Conservation (phyloP, 805 yeast species). For the Ogataea paraovalis region DNA sequence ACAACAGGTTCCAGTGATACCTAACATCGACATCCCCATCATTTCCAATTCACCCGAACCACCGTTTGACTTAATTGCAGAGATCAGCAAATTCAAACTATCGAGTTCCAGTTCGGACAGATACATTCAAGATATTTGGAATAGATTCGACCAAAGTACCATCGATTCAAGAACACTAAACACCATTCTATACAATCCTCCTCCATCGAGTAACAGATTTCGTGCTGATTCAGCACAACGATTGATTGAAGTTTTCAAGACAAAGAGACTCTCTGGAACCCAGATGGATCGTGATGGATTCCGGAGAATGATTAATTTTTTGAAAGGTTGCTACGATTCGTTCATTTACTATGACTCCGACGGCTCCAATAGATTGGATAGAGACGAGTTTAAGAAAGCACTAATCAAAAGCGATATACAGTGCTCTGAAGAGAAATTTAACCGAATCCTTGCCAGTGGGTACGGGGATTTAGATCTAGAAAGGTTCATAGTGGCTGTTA, state of each 20-base stretch:
- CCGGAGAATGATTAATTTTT: slow-evolving; percentile 25
- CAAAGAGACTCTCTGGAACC: slow-evolving; percentile 1
- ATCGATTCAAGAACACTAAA: not conserved
- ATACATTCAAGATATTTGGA: not conserved
- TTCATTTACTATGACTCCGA: slow-evolving; percentile 29
- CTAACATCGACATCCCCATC: not conserved
- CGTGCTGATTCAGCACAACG: slow-evolving; percentile 13
- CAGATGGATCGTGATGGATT: slow-evolving; percentile 27
- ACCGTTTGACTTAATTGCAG: not conserved
- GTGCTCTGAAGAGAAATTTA: slow-evolving; percentile 22
- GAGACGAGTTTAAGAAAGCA: slow-evolving; percentile 27
- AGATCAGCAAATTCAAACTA: not conserved
- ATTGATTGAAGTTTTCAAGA: slow-evolving; percentile 20
- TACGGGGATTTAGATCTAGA: slow-evolving; percentile 24
- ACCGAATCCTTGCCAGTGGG: slow-evolving; percentile 15
- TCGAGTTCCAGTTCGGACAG: not conserved
- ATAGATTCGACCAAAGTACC: not conserved
- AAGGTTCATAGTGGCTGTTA: slow-evolving; percentile 1
- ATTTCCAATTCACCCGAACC: not conserved
- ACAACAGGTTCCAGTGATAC: not conserved
- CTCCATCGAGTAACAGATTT: slow-evolving; percentile 8
- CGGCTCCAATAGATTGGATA: slow-evolving; percentile 22
- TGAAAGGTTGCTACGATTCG: slow-evolving; percentile 30
- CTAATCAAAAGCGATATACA: slow-evolving; percentile 20
- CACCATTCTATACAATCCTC: not conserved